Percentiles rank a stretch among this genome's conserved stretches.
Conservation (phyloP, 2,329 filamentous ascomycete genomes). For the Trichoderma endophyticum region DNA sequence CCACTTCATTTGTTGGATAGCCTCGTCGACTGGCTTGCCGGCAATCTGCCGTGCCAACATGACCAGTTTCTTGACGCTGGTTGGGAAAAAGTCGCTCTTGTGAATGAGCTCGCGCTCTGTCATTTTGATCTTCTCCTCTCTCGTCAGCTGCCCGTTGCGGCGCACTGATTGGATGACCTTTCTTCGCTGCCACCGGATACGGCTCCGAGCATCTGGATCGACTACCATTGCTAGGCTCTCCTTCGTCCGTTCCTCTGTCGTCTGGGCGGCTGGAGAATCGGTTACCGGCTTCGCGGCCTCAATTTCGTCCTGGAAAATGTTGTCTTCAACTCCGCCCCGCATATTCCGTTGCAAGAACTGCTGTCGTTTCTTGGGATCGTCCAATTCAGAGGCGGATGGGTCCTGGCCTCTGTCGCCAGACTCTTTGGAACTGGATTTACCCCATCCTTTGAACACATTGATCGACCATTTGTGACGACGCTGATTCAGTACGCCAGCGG, state of each 20-base stretch:
- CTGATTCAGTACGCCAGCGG: constrained; percentile 25
- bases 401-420: constrained; percentile 26
- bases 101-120: constrained; percentile 53
- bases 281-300: constrained; percentile 33
- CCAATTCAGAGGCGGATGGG: constrained; percentile 34
- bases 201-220: constrained; percentile 71
- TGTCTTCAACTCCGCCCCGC: constrained; percentile 48
- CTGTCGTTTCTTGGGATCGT: constrained; percentile 42
- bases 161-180: constrained; percentile 76
- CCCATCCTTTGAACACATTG: constrained; percentile 39
- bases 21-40: constrained; percentile 91
- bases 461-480: constrained; percentile 45
- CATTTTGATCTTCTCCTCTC: constrained; percentile 64
- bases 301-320: constrained; percentile 61
- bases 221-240: constrained; percentile 60
- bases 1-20: constrained; percentile 91
- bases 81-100: constrained; percentile 73
- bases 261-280: constrained; percentile 26
- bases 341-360: constrained; percentile 40
- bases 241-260: constrained; percentile 38
- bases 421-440: constrained; percentile 31
- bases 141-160: constrained; percentile 51
- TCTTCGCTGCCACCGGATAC: constrained; percentile 75
- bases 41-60: constrained; percentile 83
- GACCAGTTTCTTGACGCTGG: constrained; percentile 86